phyloP scores from a whole-genome alignment of 1,139 yeast genomes.

The Magnusiomyces magnusii region DNA sequence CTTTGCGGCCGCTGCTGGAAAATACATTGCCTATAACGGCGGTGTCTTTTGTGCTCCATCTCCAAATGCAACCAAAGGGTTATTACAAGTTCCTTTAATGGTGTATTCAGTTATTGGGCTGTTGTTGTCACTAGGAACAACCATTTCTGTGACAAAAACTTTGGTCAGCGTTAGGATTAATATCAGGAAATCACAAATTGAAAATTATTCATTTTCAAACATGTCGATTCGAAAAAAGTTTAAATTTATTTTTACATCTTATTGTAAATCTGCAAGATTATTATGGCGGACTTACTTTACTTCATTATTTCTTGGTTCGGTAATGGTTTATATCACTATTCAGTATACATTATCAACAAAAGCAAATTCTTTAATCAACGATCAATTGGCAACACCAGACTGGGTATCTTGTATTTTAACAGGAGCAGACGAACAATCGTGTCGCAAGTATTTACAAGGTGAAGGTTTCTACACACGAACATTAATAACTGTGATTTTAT shows the following conservation, averaged over 20 bases:
- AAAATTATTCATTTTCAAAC: not conserved
- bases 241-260: slow-evolving; percentile 7
- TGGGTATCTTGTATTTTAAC: slow-evolving; percentile 14
- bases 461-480: slow-evolving; percentile 13
- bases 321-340: slow-evolving; percentile 14
- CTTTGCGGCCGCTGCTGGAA: slow-evolving; percentile 17
- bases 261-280: slow-evolving; percentile 15
- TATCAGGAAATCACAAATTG: slow-evolving; percentile 7
- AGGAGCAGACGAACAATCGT: not conserved
- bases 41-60: slow-evolving; percentile 11
- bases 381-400: slow-evolving; percentile 13
- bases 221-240: not conserved
- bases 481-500: slow-evolving; percentile 10
- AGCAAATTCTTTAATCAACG: slow-evolving; percentile 1
- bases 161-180: slow-evolving; percentile 6
- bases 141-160: slow-evolving; percentile 15
- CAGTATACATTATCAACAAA: slow-evolving; percentile 11
- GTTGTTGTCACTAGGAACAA: slow-evolving; percentile 8
- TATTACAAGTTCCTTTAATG: slow-evolving; percentile 12
- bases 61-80: slow-evolving; percentile 5
- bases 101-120: slow-evolving; percentile 12
- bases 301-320: slow-evolving; percentile 15
- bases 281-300: slow-evolving; percentile 20
- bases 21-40: slow-evolving; percentile 14
- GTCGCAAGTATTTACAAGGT: slow-evolving; percentile 10